These are phyloP conservation scores for Fusarium continuum DNA, from an alignment of 2,329 filamentous ascomycete genomes.

Conservation along the genomic window DNA sequence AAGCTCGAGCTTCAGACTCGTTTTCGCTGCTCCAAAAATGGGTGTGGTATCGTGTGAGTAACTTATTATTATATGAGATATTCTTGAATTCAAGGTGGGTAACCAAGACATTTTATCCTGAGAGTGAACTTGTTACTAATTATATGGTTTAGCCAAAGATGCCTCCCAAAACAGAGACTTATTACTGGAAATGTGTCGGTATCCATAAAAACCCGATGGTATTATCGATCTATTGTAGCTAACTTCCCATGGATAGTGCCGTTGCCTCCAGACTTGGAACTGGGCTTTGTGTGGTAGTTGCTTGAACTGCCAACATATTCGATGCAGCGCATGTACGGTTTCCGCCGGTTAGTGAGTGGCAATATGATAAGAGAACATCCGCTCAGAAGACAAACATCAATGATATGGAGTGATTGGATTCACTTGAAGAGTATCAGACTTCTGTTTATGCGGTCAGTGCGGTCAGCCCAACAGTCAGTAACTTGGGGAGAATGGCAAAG, in stretches of 20 bases:
- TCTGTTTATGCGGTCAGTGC: too few relatives aligned
- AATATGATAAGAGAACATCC: accelerated
- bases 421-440: background rate
- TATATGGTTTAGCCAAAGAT: background rate
- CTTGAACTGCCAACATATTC: background rate
- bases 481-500: background rate
- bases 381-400: too few relatives aligned
- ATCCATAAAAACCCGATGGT: background rate
- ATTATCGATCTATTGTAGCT: background rate
- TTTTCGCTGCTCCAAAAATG: background rate
- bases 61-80: background rate
- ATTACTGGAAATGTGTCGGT: slow-evolving; percentile 10
- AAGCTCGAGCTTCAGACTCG: background rate
- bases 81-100: background rate
- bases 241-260: background rate
- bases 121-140: background rate
- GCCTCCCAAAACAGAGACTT: background rate
- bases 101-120: background rate
- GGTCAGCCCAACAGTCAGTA: background rate
- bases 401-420: too few relatives aligned
- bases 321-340: background rate
- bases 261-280: background rate
- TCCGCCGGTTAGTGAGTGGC: background rate
- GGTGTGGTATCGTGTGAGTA: background rate
- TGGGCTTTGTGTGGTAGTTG: background rate